A percentile compares a stretch with the other conserved stretches of the same genome.
Evolutionary conservation across 768 basidiomycete species (phyloP).

Genomic region (Sarcodon aspratus): DNA sequence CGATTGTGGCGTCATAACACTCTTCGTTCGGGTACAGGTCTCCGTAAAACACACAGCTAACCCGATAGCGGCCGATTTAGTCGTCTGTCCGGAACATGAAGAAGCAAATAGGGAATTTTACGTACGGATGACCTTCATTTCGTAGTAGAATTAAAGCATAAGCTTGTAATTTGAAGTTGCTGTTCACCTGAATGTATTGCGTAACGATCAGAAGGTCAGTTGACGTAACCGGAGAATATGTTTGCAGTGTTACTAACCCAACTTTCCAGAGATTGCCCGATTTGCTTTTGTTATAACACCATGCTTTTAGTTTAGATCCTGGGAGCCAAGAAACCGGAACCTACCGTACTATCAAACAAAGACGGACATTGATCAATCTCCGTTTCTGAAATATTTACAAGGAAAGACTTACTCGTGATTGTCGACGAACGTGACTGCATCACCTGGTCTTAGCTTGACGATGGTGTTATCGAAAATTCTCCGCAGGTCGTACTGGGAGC

Average conservation of each 20-base stretch:
- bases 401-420: constrained; percentile 67
- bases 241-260: constrained; percentile 41
- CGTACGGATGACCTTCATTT: constrained; percentile 57
- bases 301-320: not conserved
- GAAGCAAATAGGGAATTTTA: constrained; percentile 15
- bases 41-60: constrained; percentile 81
- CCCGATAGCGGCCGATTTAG: not conserved
- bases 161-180: constrained; percentile 69
- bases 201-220: not conserved
- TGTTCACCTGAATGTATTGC: constrained; percentile 37
- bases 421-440: constrained; percentile 86
- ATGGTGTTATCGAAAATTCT: constrained; percentile 62
- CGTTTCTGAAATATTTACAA: not conserved
- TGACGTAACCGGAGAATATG: not conserved
- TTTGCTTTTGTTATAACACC: constrained; percentile 26
- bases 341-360: constrained; percentile 44
- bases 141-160: constrained; percentile 74
- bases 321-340: constrained; percentile 5
- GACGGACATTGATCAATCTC: not conserved
- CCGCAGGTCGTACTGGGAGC: constrained; percentile 64
- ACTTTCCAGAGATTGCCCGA: constrained; percentile 71
- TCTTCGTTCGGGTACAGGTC: constrained; percentile 67
- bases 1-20: constrained; percentile 44
- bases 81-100: not conserved
- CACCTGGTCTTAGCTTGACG: constrained; percentile 53